phyloP scores from a whole-genome alignment of 176 grass and related monocot species.

The Phragmites australis region DNA sequence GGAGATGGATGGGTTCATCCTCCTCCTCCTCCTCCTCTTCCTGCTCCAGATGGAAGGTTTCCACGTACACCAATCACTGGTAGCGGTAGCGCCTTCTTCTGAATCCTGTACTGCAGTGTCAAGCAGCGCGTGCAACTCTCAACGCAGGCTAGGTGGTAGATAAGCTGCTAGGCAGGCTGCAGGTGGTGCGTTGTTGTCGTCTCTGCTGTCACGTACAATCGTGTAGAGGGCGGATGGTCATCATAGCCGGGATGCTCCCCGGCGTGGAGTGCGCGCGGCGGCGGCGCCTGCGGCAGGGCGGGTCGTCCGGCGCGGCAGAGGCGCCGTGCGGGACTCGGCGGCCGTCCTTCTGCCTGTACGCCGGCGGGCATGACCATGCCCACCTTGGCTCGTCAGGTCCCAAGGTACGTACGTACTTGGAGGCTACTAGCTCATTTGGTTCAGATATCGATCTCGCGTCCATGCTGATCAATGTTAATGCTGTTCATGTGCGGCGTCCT shows the following conservation, averaged over 20 bases:
- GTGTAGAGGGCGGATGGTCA: slow-evolving; percentile 28
- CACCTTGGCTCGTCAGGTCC: slow-evolving; percentile 17
- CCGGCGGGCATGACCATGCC: slow-evolving; percentile 32
- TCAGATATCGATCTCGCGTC: not conserved
- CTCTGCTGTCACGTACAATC: not conserved
- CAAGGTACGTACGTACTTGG: not conserved
- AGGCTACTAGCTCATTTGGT: too few relatives aligned
- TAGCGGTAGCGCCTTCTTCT: not conserved
- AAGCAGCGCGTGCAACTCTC: not conserved
- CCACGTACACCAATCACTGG: not conserved
- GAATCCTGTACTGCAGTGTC: not conserved
- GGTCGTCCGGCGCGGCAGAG: not conserved
- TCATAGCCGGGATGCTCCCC: slow-evolving; percentile 86
- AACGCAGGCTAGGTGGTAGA: not conserved
- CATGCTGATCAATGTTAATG: not conserved
- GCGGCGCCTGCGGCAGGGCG: slow-evolving; percentile 45
- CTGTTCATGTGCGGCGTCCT: not conserved
- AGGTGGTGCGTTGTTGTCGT: slow-evolving; percentile 35
- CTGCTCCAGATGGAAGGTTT: slow-evolving; percentile 32
- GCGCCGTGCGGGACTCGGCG: slow-evolving; percentile 32
- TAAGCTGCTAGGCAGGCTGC: not conserved
- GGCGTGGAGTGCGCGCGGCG: slow-evolving; percentile 71
- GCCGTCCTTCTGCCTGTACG: slow-evolving; percentile 32
- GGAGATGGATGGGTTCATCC: not conserved
- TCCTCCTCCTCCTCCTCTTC: slow-evolving; percentile 13